phyloP scores from a whole-genome alignment of 768 basidiomycete species.

The Cantharellus anzutake region DNA sequence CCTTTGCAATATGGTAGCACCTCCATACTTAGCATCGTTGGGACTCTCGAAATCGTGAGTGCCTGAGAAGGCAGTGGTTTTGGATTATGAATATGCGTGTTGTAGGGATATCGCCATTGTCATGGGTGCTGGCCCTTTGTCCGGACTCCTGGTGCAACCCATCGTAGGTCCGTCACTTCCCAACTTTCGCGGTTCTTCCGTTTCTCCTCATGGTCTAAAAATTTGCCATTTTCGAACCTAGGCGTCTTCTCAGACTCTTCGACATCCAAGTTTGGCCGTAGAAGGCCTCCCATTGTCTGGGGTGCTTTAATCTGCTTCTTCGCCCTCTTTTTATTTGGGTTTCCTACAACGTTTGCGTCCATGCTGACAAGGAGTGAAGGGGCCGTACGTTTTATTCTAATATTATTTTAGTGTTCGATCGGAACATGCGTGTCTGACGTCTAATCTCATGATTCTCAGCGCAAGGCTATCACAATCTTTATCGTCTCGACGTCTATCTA shows the following conservation, averaged over 20 bases:
- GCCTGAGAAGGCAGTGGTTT: conserved; percentile 20
- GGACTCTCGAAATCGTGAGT: conserved; percentile 74
- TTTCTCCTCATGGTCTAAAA: background rate
- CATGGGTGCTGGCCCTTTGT: conserved; percentile 81
- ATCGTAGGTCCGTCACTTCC: conserved; percentile 38
- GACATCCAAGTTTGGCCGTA: conserved; percentile 63
- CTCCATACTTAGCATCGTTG: conserved; percentile 78
- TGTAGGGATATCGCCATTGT: conserved; percentile 26
- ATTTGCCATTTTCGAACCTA: conserved; percentile 6
- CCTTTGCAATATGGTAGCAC: conserved; percentile 18
- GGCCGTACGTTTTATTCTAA: background rate
- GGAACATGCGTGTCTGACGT: background rate
- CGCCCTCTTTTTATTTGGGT: conserved; percentile 71
- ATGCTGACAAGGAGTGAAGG: conserved; percentile 16
- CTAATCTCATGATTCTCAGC: conserved; percentile 20
- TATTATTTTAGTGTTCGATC: background rate
- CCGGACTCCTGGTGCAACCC: conserved; percentile 81
- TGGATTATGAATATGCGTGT: too few relatives aligned
- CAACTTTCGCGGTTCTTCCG: background rate
- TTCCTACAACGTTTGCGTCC: conserved; percentile 47
- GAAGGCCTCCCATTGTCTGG: conserved; percentile 69
- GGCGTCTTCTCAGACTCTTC: conserved; percentile 67
- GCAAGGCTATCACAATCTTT: conserved; percentile 47
- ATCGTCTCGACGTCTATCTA: conserved; percentile 60
- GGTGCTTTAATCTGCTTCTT: conserved; percentile 45